A percentile compares a stretch with the other conserved stretches of the same genome.
phyloP scores from a whole-genome alignment of 2,329 filamentous ascomycete genomes.

The Beauveria scarabaeidicola region DNA sequence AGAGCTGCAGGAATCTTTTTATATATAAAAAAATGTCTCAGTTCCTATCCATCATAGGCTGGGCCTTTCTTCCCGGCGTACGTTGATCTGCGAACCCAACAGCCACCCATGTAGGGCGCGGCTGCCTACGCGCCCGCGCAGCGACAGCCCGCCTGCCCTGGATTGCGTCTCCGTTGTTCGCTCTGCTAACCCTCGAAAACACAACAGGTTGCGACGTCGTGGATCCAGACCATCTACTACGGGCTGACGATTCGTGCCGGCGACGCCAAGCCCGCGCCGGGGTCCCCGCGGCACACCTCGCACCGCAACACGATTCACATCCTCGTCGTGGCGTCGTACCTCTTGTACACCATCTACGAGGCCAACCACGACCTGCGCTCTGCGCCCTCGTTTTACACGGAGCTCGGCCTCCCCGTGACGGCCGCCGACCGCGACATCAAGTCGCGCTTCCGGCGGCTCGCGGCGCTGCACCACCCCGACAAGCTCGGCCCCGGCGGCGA shows the following conservation, averaged over 20 bases:
- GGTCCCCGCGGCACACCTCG: constrained; percentile 57
- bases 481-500: constrained; percentile 43
- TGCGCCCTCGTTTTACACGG: constrained; percentile 68
- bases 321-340: constrained; percentile 72
- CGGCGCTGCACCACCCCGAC: constrained; percentile 71
- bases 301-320: constrained; percentile 81
- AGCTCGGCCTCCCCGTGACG: constrained; percentile 60
- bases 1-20: not conserved
- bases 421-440: constrained; percentile 72
- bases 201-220: constrained; percentile 63
- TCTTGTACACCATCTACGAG: constrained; percentile 88
- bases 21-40: constrained; percentile 34
- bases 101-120: not conserved
- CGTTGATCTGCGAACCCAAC: constrained; percentile 14
- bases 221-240: constrained; percentile 77
- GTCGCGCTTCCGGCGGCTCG: constrained; percentile 72
- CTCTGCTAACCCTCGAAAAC: not conserved
- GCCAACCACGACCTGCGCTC: constrained; percentile 71
- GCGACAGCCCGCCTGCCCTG: no score
- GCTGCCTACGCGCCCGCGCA: not conserved
- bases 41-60: constrained; percentile 45
- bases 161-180: no score
- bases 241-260: constrained; percentile 82
- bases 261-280: constrained; percentile 65
- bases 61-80: constrained; percentile 49